Percentiles rank a stretch among this genome's conserved stretches.
Evolutionary conservation across 805 yeast species (phyloP).

Genomic region (Candida pini): DNA sequence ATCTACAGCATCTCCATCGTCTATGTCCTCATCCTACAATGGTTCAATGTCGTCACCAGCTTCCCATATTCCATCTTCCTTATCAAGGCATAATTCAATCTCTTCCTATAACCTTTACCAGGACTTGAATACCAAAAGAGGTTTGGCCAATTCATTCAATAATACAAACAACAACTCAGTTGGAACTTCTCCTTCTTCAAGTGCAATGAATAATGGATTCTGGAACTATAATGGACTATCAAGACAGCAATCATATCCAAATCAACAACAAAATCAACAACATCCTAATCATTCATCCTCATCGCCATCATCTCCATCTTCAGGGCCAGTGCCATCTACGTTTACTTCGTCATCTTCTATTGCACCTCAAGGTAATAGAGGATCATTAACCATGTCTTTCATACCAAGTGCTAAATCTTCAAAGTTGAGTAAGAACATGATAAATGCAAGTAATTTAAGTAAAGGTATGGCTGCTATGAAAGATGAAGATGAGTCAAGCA

Average conservation of each 20-base stretch:
- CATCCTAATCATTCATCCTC: too few relatives aligned
- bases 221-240: neutral
- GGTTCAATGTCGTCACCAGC: constrained; percentile 13
- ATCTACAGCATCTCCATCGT: constrained; percentile 12
- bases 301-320: neutral
- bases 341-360: constrained; percentile 1
- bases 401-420: constrained; percentile 1
- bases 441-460: constrained; percentile 11
- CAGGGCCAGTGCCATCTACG: neutral
- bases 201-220: neutral
- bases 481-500: neutral
- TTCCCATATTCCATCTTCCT: constrained; percentile 8
- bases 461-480: constrained; percentile 8
- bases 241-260: neutral
- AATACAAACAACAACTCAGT: neutral
- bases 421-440: constrained; percentile 13
- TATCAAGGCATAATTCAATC: constrained; percentile 22
- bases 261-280: constrained; percentile 1
- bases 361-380: constrained; percentile 1
- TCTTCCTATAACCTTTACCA: constrained; percentile 23
- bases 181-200: too few relatives aligned
- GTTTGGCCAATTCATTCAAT: constrained; percentile 9
- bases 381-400: constrained; percentile 1
- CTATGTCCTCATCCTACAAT: constrained; percentile 17
- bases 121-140: constrained; percentile 23